Percentiles rank a stretch among this genome's conserved stretches.
phyloP scores from a whole-genome alignment of 108 stramenopile species.

The Discostella stelligeroides region DNA sequence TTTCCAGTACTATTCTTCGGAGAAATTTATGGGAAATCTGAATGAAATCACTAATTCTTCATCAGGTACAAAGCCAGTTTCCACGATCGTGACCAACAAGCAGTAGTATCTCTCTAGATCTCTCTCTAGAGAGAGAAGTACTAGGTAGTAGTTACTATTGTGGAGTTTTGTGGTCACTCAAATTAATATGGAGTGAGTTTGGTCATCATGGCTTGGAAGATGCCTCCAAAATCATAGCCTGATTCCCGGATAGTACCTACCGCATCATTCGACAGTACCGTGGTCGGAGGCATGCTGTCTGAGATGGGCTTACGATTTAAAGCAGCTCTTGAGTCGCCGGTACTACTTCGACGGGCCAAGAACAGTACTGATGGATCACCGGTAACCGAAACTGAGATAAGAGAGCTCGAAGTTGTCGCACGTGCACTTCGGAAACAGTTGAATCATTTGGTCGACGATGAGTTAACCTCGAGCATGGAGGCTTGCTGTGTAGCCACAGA shows the following conservation, averaged over 20 bases:
- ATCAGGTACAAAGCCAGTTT: no score
- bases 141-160: no score
- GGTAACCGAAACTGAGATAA: slow-evolving; percentile 11
- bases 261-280: not conserved
- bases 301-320: slow-evolving; percentile 2
- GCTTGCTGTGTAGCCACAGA: slow-evolving; percentile 25
- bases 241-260: not conserved
- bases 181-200: no score
- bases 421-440: slow-evolving; percentile 21
- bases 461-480: slow-evolving; percentile 24
- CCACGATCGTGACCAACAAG: no score
- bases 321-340: not conserved
- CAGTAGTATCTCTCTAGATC: no score
- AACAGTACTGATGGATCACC: not conserved
- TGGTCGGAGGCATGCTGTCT: slow-evolving; percentile 5
- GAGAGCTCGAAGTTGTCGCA: slow-evolving; percentile 14
- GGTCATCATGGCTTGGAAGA: no score
- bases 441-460: slow-evolving; percentile 25
- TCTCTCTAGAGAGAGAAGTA: no score
- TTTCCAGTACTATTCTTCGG: no score
- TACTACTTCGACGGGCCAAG: not conserved
- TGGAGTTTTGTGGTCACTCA: no score
- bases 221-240: not conserved
- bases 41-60: no score
- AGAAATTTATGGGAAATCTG: no score